phyloP scores from a whole-genome alignment of 164 flowering plant genomes.

The Aristolochia fimbriata region DNA sequence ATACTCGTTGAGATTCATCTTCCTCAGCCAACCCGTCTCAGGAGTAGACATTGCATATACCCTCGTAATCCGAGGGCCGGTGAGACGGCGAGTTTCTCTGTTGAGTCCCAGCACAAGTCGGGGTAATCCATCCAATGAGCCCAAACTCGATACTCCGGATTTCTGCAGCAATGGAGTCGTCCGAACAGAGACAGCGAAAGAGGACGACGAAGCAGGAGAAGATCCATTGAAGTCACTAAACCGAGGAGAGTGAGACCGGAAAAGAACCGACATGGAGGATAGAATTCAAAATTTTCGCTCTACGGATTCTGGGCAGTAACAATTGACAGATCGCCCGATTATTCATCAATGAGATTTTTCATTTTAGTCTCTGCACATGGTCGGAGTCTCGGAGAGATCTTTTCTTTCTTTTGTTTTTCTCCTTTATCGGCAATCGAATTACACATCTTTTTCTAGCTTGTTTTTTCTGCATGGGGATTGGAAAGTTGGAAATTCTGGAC shows the following conservation, averaged over 20 bases:
- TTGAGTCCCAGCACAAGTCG: background rate
- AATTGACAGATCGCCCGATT: too few relatives aligned
- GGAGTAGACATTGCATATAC: constrained; percentile 35
- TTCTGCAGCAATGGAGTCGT: background rate
- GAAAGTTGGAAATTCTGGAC: too few relatives aligned
- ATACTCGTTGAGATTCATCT: constrained; percentile 87
- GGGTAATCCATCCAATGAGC: constrained; percentile 1
- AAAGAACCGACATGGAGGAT: constrained; percentile 3
- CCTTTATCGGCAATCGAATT: too few relatives aligned
- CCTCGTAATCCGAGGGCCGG: constrained; percentile 8
- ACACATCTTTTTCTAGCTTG: too few relatives aligned
- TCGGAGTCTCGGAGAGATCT: too few relatives aligned
- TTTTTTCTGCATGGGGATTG: too few relatives aligned
- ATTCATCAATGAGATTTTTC: too few relatives aligned
- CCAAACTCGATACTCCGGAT: constrained; percentile 1
- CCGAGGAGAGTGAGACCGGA: background rate
- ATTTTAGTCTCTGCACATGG: too few relatives aligned
- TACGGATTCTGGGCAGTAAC: too few relatives aligned
- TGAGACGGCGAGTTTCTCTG: constrained; percentile 1
- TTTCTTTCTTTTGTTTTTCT: too few relatives aligned
- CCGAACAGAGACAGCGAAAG: background rate
- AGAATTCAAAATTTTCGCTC: background rate
- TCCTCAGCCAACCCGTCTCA: constrained; percentile 15
- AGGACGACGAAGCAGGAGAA: background rate
- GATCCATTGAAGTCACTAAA: constrained; percentile 2